Evolutionary conservation across 352 stramenopile species (phyloP).

Genomic region (Pythium myriotylum): DNA sequence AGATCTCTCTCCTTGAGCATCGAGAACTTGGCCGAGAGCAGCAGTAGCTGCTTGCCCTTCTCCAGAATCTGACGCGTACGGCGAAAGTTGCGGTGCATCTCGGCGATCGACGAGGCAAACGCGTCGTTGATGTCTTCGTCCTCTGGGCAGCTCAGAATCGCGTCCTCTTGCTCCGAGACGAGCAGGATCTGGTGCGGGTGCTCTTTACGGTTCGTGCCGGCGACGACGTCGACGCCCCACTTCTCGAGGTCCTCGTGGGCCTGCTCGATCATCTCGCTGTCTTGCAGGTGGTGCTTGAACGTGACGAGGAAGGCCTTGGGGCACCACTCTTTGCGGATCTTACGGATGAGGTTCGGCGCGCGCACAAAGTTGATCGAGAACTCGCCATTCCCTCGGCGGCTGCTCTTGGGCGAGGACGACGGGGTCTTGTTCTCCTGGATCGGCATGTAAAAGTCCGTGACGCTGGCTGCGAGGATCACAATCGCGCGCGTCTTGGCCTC

Average conservation of each 20-base stretch:
- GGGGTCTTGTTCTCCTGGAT: conserved; percentile 27
- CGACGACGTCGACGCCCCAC: conserved; percentile 81
- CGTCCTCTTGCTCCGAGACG: conserved; percentile 81
- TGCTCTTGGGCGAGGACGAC: conserved; percentile 15
- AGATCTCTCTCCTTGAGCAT: conserved; percentile 88
- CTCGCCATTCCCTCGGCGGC: conserved; percentile 37
- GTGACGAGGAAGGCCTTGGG: conserved; percentile 81
- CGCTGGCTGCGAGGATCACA: conserved; percentile 71
- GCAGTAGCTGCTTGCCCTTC: conserved; percentile 75
- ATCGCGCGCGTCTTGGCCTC: conserved; percentile 63
- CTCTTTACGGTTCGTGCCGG: conserved; percentile 51
- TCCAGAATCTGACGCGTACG: conserved; percentile 73
- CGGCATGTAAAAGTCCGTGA: conserved; percentile 84
- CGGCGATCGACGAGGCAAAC: conserved; percentile 71
- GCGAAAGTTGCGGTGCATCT: conserved; percentile 78
- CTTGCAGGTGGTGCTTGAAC: conserved; percentile 75
- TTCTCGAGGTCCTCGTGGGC: conserved; percentile 76
- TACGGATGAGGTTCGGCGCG: conserved; percentile 77
- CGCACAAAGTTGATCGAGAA: conserved; percentile 84
- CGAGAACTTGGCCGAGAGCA: conserved; percentile 86
- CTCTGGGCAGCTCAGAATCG: conserved; percentile 72
- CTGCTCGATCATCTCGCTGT: conserved; percentile 68
- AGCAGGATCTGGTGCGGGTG: conserved; percentile 70
- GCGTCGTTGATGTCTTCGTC: conserved; percentile 83
- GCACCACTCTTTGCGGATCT: conserved; percentile 82